A percentile compares a stretch with the other conserved stretches of the same genome.
Evolutionary conservation across 2,329 filamentous ascomycete species (phyloP).

Genomic region (Aspergillus terreus): DNA sequence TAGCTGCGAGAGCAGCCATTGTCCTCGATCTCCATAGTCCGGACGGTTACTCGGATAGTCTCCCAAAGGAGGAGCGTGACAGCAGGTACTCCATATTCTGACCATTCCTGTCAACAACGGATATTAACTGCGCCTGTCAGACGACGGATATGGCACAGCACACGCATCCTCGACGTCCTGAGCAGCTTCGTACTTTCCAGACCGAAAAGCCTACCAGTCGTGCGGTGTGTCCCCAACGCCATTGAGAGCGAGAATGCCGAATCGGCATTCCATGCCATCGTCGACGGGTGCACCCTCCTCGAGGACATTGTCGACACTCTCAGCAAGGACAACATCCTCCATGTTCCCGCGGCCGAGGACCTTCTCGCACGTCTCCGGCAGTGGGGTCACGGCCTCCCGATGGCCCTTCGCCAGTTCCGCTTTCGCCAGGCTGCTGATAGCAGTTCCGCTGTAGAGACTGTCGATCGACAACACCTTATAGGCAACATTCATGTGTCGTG

Average conservation of each 20-base stretch:
- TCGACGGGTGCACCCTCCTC: background rate
- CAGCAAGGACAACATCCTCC: background rate
- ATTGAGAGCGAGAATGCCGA: background rate
- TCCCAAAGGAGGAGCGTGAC: background rate
- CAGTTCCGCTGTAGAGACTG: background rate
- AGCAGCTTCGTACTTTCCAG: background rate
- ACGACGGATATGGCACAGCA: background rate
- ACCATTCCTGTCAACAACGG: background rate
- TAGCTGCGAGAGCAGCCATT: constrained; percentile 56
- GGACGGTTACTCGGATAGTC: constrained; percentile 17
- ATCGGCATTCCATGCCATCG: background rate
- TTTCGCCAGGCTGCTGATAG: background rate
- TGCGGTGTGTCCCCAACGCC: background rate
- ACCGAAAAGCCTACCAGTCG: background rate
- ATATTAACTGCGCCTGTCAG: background rate
- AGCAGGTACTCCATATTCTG: too few relatives aligned
- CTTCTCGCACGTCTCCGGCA: background rate
- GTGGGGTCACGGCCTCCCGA: background rate
- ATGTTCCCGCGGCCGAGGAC: background rate
- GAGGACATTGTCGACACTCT: background rate
- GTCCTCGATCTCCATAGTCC: constrained; percentile 56
- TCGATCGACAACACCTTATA: background rate
- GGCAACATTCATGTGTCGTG: constrained; percentile 47
- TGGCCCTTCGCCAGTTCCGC: background rate
- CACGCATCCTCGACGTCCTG: background rate